phyloP scores from a whole-genome alignment of 495 filamentous ascomycete genomes.

The Trichoderma parareesei region DNA sequence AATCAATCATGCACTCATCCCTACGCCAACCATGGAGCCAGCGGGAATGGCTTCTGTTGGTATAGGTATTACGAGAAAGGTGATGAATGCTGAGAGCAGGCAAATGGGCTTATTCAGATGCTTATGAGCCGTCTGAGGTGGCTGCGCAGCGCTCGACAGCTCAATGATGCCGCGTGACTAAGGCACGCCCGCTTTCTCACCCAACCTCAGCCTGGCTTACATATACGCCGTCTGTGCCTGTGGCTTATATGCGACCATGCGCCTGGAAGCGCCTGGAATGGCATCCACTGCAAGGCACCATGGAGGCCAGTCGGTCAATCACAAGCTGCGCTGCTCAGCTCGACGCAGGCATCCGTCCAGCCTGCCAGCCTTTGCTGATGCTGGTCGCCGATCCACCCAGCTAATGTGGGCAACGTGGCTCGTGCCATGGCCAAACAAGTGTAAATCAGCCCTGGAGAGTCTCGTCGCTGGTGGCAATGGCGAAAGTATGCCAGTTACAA shows the following conservation, averaged over 20 bases:
- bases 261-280: no score
- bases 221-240: no score
- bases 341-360: background rate
- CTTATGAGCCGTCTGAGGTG: background rate
- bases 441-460: background rate
- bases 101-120: background rate
- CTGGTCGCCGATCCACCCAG: background rate
- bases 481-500: no score
- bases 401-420: constrained; percentile 1
- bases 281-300: no score
- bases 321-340: background rate
- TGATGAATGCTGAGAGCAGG: no score
- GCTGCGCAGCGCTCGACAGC: background rate
- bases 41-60: no score
- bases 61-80: no score
- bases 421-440: background rate
- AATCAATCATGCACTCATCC: background rate
- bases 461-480: background rate
- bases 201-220: background rate
- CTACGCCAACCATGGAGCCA: no score
- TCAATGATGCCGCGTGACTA: background rate
- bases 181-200: background rate
- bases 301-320: no score
- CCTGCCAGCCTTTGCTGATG: background rate
- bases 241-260: background rate